Base-by-base conservation (phyloP, 2,329 filamentous ascomycete genomes). In the Torrubiella hemipterigena region DNA sequence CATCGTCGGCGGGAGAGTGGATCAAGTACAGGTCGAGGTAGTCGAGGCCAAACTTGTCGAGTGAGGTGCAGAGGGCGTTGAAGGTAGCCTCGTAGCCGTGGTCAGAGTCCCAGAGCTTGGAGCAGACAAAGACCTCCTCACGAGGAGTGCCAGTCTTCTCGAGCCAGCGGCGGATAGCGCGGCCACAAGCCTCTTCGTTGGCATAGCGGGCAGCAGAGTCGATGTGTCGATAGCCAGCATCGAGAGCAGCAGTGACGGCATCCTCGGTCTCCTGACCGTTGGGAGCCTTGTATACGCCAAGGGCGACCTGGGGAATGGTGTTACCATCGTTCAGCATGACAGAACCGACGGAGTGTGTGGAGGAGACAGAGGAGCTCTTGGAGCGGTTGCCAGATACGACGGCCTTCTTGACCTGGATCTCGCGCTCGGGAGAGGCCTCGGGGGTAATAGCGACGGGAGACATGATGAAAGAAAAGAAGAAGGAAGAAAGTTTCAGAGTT, bases 21-120 rank as follows among this genome's bases (percentile, higher is more conserved):
- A 77, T 70, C 12, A 77, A 59, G 56, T 81, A 84, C 30, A 81
- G 65, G 52, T 85, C 79, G n/a, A 85, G 67, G 49, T 84, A 81
- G 44, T 78, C 73, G 17, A 81, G 58, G 10, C 67, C 64, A 17
- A 84, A 66, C 42, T 73, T 77, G 46, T 67, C 54, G 27, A 85
- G 67, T 2, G 73, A 78, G 50, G 77, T 77, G 56, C 73, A 73
- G 52, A 69, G 69, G 37, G 63, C 56, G n/a, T 67, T 51, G 42
- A 83, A 63, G 18, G 70, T 67, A 24, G 65, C 54, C 39, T 63
- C 53, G 39, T 56, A 52, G 35, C 54, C 51, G 35, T 57, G 52
- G 31, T 51, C 56, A 35, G 59, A 54, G 34, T 58, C 52, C 85
- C 85, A 93, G 24, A 69, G 60, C 50, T 78, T 77, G 44, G 72